A percentile compares a stretch with the other conserved stretches of the same genome.
These are phyloP conservation scores for Pezicula carpinea DNA, from an alignment of 2,329 filamentous ascomycete species.

Conservation along the genomic window DNA sequence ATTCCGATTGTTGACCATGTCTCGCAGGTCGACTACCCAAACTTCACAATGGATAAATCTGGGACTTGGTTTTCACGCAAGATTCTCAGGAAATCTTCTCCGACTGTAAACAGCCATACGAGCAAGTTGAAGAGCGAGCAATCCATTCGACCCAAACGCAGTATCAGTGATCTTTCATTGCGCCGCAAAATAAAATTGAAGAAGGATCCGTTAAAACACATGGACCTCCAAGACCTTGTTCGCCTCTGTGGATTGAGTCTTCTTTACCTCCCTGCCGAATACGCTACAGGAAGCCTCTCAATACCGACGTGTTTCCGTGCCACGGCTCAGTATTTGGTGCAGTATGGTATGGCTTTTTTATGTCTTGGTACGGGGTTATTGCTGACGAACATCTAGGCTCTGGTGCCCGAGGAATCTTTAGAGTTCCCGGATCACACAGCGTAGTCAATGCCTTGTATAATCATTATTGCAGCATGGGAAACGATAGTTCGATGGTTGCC, in stretches of 20 bases:
- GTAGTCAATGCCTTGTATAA: slow-evolving; percentile 56
- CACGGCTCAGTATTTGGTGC: slow-evolving; percentile 58
- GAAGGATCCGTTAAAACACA: slow-evolving; percentile 40
- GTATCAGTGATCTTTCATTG: slow-evolving; percentile 50
- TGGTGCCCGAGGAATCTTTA: slow-evolving; percentile 54
- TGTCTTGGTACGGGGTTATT: background rate
- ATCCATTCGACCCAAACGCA: slow-evolving; percentile 41
- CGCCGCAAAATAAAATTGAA: slow-evolving; percentile 40
- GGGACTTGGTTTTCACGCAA: slow-evolving; percentile 35
- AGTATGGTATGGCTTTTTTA: slow-evolving; percentile 45
- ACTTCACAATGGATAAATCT: slow-evolving; percentile 20
- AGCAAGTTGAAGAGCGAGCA: slow-evolving; percentile 23
- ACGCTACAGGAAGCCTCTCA: slow-evolving; percentile 50
- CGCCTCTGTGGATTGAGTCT: slow-evolving; percentile 59
- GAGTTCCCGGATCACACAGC: slow-evolving; percentile 52
- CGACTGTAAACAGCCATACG: slow-evolving; percentile 22
- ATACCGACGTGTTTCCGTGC: slow-evolving; percentile 64
- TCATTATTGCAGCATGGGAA: slow-evolving; percentile 53
- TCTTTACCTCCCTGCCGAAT: slow-evolving; percentile 55
- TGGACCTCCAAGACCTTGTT: slow-evolving; percentile 54
- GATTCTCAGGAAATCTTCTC: slow-evolving; percentile 32
- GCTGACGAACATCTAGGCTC: slow-evolving; percentile 23
- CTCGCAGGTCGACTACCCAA: slow-evolving; percentile 9
- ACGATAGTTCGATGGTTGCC: slow-evolving; percentile 43
- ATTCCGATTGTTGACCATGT: background rate